phyloP scores from a whole-genome alignment of 805 yeast genomes.

The Groenewaldozyma salmanticensis region DNA sequence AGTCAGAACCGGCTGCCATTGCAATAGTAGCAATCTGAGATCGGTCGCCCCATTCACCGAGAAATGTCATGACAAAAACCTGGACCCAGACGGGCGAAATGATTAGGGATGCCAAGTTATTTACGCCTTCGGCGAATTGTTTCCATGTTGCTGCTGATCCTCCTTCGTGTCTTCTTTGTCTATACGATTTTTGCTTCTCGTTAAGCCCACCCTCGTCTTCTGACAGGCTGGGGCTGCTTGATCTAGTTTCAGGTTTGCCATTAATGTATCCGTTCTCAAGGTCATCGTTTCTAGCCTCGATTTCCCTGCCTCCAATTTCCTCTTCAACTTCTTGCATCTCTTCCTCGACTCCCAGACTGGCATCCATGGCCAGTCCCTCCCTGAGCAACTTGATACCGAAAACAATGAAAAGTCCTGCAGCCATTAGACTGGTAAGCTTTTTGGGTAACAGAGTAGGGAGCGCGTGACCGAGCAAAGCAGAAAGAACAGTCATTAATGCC shows the following conservation, averaged over 20 bases:
- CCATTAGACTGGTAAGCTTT: constrained; percentile 68
- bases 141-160: constrained; percentile 13
- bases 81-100: constrained; percentile 89
- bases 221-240: constrained; percentile 18
- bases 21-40: constrained; percentile 98
- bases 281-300: constrained; percentile 41
- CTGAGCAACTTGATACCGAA: constrained; percentile 67
- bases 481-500: constrained; percentile 81
- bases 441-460: constrained; percentile 77
- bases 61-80: constrained; percentile 88
- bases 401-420: constrained; percentile 69
- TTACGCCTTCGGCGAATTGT: constrained; percentile 30
- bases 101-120: constrained; percentile 49
- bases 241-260: constrained; percentile 10
- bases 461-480: constrained; percentile 87
- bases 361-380: constrained; percentile 74
- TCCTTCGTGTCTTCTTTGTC: constrained; percentile 14
- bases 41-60: constrained; percentile 99
- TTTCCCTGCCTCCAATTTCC: constrained; percentile 61
- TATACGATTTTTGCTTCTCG: constrained; percentile 10
- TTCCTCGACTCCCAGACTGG: constrained; percentile 81
- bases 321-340: constrained; percentile 96
- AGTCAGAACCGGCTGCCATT: constrained; percentile 94
- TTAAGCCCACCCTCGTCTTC: constrained; percentile 24
- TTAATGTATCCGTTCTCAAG: constrained; percentile 47